A percentile compares a stretch with the other conserved stretches of the same genome.
phyloP scores from a whole-genome alignment of 495 filamentous ascomycete species.

The Aspergillus kassunensis region DNA sequence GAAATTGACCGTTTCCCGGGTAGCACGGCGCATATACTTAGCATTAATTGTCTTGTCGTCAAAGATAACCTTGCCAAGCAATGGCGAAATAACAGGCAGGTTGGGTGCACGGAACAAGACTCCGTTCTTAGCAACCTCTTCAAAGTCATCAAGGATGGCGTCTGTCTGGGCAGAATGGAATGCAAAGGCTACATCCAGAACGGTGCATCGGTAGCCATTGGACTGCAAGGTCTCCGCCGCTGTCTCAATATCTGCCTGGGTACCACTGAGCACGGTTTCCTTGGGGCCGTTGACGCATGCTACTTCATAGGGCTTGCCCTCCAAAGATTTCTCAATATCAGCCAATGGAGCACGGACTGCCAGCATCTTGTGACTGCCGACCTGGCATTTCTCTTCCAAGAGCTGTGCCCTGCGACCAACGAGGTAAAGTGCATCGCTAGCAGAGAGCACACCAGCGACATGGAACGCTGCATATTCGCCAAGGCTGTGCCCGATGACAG shows the following conservation, averaged over 20 bases:
- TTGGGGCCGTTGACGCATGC: constrained; percentile 60
- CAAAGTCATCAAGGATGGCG: constrained; percentile 45
- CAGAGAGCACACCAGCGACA: constrained; percentile 71
- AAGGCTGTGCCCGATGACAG: constrained; percentile 75
- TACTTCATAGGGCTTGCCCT: constrained; percentile 31
- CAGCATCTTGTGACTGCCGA: constrained; percentile 45
- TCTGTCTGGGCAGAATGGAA: constrained; percentile 54
- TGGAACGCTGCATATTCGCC: constrained; percentile 86
- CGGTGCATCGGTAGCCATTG: constrained; percentile 24
- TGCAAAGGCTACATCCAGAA: constrained; percentile 47
- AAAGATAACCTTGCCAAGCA: constrained; percentile 21
- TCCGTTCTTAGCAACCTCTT: constrained; percentile 21
- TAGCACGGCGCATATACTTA: constrained; percentile 20
- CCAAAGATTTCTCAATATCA: constrained; percentile 13
- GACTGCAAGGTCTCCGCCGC: constrained; percentile 5
- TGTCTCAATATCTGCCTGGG: constrained; percentile 30
- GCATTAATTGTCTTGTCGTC: constrained; percentile 22
- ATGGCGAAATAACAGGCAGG: constrained; percentile 28
- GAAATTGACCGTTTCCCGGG: constrained; percentile 29
- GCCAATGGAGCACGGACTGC: constrained; percentile 42
- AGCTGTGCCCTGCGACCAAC: constrained; percentile 25
- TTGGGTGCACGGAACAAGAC: constrained; percentile 34
- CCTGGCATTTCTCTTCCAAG: constrained; percentile 14
- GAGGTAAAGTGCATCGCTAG: constrained; percentile 66
- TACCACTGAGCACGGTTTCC: constrained; percentile 61